Percentiles rank a stretch among this genome's conserved stretches.
phyloP scores from a whole-genome alignment of 2,329 filamentous ascomycete genomes.

The Diplodia seriata region DNA sequence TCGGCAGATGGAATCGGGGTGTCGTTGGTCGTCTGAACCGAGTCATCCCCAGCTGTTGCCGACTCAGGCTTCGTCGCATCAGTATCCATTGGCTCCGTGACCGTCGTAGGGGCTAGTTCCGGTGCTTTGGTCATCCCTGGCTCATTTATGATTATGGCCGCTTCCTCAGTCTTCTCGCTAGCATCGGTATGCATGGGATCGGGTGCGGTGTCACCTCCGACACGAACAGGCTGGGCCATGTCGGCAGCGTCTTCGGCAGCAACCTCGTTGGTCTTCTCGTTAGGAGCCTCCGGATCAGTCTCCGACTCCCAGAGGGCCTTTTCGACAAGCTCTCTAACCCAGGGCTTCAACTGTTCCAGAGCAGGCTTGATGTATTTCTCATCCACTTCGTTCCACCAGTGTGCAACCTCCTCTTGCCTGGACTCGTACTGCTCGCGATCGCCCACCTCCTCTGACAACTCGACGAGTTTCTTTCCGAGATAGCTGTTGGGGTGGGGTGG shows the following conservation, averaged over 20 bases:
- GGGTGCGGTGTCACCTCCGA: constrained; percentile 3
- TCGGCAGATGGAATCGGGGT: constrained; percentile 27
- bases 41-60: constrained; percentile 3
- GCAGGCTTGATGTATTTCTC: constrained; percentile 78
- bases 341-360: constrained; percentile 66
- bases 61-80: constrained; percentile 35
- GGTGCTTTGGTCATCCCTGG: constrained; percentile 20
- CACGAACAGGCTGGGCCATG: constrained; percentile 28
- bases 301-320: constrained; percentile 62
- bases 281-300: constrained; percentile 37
- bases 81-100: constrained; percentile 32
- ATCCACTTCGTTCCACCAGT: constrained; percentile 85
- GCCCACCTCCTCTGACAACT: constrained; percentile 75
- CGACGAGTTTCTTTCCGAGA: constrained; percentile 81
- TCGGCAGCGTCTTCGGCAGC: constrained; percentile 44
- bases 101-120: not conserved
- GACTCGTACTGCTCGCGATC: constrained; percentile 72
- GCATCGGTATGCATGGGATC: constrained; percentile 14
- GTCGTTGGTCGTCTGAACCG: constrained; percentile 13
- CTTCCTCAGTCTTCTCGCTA: constrained; percentile 41
- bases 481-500: constrained; percentile 90
- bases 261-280: constrained; percentile 46
- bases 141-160: constrained; percentile 42
- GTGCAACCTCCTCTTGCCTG: constrained; percentile 76
- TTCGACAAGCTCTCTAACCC: constrained; percentile 67